These are phyloP conservation scores for Coemansia sp. DNA, from an alignment of 371 early-diverging fungal species.

Conservation along the genomic window DNA sequence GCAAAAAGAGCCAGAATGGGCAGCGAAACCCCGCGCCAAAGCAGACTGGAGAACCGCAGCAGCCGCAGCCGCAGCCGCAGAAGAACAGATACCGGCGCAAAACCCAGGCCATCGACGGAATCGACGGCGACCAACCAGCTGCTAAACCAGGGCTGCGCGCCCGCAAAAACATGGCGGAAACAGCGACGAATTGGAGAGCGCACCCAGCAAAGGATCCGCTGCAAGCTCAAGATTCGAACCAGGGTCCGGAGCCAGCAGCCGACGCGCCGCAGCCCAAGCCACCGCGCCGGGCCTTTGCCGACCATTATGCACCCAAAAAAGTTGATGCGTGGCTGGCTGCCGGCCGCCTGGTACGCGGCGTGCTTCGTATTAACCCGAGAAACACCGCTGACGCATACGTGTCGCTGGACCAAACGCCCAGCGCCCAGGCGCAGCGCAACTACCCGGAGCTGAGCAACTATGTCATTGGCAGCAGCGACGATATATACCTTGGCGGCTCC, in stretches of 20 bases:
- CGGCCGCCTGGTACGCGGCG: constrained; percentile 57
- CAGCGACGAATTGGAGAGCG: background rate
- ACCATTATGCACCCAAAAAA: constrained; percentile 17
- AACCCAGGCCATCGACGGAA: background rate
- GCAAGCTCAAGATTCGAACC: too few species aligned
- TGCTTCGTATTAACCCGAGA: constrained; percentile 80
- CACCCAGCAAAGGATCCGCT: background rate
- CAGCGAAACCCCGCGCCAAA: too few species aligned
- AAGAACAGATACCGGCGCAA: too few species aligned
- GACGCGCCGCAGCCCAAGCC: background rate
- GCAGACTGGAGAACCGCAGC: too few species aligned
- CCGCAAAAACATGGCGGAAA: background rate
- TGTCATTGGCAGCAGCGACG: constrained; percentile 58
- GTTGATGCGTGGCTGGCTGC: constrained; percentile 9
- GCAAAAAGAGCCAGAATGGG: too few species aligned
- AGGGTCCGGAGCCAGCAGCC: background rate
- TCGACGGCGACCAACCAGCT: background rate
- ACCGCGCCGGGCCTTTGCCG: constrained; percentile 11
- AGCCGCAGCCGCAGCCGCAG: too few species aligned
- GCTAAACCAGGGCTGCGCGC: background rate
- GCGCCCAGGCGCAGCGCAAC: constrained; percentile 59
- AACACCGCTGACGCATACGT: constrained; percentile 86
- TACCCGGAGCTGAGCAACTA: constrained; percentile 14
- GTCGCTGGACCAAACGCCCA: constrained; percentile 51
- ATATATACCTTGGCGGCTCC: constrained; percentile 78